Conservation (phyloP, 108 stramenopile genomes). For the Mediolabrus comicus region DNA sequence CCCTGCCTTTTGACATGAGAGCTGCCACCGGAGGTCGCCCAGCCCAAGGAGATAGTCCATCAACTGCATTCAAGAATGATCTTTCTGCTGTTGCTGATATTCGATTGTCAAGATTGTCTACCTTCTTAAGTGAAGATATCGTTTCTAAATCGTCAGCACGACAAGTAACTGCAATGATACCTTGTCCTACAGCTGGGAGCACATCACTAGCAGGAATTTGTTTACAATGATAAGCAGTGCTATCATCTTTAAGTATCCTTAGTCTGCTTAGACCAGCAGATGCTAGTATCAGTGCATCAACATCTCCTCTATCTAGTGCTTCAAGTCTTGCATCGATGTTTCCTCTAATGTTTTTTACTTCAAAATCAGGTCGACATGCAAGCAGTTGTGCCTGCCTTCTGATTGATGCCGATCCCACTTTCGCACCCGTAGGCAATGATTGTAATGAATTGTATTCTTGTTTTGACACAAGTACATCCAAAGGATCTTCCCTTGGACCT, state of each 20-base stretch:
- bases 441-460: conserved; percentile 5
- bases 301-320: conserved; percentile 21
- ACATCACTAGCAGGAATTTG: conserved; percentile 7
- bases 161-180: conserved; percentile 20
- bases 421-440: conserved; percentile 7
- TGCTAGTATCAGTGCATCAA: conserved; percentile 30
- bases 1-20: background rate
- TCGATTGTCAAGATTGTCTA: conserved; percentile 10
- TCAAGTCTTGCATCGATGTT: conserved; percentile 16
- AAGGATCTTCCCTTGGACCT: conserved; percentile 7
- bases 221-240: background rate
- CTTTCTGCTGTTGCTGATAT: conserved; percentile 23
- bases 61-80: conserved; percentile 15
- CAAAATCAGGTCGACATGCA: conserved; percentile 1
- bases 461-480: conserved; percentile 18
- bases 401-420: conserved; percentile 21
- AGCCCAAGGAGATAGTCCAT: conserved; percentile 8
- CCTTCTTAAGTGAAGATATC: background rate
- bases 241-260: background rate
- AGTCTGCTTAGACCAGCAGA: conserved; percentile 24
- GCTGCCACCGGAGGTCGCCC: conserved; percentile 20
- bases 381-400: conserved; percentile 28
- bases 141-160: conserved; percentile 6
- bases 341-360: conserved; percentile 21
- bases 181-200: conserved; percentile 21